Conservation (phyloP, 805 yeast species). For the Ogataea pini region DNA sequence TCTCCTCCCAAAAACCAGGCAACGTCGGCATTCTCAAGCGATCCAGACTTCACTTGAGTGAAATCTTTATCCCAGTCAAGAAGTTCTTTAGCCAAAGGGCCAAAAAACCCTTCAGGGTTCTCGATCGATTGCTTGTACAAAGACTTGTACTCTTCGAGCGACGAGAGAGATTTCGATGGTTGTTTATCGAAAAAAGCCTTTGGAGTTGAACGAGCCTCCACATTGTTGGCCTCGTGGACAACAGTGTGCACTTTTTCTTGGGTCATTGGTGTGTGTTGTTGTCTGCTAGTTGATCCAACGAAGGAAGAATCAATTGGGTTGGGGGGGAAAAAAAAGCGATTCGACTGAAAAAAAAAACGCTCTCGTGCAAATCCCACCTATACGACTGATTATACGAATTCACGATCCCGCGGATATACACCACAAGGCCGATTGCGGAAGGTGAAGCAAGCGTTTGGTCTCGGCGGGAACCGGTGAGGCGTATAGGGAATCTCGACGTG, state of each 20-base stretch:
- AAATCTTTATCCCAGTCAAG: slow-evolving; percentile 83
- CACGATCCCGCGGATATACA: background rate
- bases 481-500: background rate
- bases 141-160: slow-evolving; percentile 65
- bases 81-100: slow-evolving; percentile 68
- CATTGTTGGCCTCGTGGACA: slow-evolving; percentile 63
- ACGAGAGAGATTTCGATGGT: slow-evolving; percentile 59
- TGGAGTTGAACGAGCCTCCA: slow-evolving; percentile 52
- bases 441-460: slow-evolving; percentile 1
- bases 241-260: slow-evolving; percentile 40
- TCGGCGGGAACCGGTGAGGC: background rate
- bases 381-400: slow-evolving; percentile 1
- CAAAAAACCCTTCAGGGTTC: slow-evolving; percentile 80
- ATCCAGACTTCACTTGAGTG: slow-evolving; percentile 61
- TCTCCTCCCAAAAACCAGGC: slow-evolving; percentile 96
- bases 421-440: slow-evolving; percentile 3
- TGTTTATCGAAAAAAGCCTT: slow-evolving; percentile 55
- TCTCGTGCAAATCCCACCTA: background rate
- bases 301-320: slow-evolving; percentile 2
- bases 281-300: slow-evolving; percentile 2
- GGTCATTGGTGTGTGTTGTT: slow-evolving; percentile 20
- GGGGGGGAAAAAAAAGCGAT: background rate
- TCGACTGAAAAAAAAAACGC: slow-evolving; percentile 2
- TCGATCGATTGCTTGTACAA: slow-evolving; percentile 74
- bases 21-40: slow-evolving; percentile 71